Conservation (phyloP, 192 early-diverging fungal genomes). For the Coemansia sp. region DNA sequence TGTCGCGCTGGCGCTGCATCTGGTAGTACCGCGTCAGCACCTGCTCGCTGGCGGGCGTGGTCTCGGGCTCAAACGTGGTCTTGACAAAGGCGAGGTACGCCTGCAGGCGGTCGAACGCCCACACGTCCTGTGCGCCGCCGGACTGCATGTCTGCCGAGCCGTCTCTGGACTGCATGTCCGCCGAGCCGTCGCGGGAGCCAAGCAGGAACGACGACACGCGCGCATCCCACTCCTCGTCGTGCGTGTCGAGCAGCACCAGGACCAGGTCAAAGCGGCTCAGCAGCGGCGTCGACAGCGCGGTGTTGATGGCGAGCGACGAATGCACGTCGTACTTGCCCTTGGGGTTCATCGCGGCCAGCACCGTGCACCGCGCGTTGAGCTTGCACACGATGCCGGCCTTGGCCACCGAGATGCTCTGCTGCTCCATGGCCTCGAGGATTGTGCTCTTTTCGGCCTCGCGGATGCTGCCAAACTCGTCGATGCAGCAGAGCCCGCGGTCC, state of each 20-base stretch:
- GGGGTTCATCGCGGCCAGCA: constrained; percentile 78
- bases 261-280: constrained; percentile 76
- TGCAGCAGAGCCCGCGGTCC: constrained; percentile 76
- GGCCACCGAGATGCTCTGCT: constrained; percentile 78
- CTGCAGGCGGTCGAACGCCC: constrained; percentile 65
- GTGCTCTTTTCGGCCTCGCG: constrained; percentile 69
- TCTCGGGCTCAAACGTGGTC: constrained; percentile 49
- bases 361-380: constrained; percentile 72
- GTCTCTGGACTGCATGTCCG: constrained; percentile 42
- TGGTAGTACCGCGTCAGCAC: constrained; percentile 72
- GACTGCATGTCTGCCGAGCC: not conserved
- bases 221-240: constrained; percentile 65
- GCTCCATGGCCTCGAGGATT: constrained; percentile 82
- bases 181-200: constrained; percentile 7
- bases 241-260: constrained; percentile 64
- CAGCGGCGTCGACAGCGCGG: constrained; percentile 62
- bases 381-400: constrained; percentile 79
- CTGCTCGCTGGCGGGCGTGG: constrained; percentile 59
- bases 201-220: constrained; percentile 55
- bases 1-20: constrained; percentile 63
- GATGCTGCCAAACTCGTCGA: constrained; percentile 83
- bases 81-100: constrained; percentile 68
- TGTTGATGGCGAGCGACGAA: constrained; percentile 64
- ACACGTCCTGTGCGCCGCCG: constrained; percentile 36
- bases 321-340: constrained; percentile 67